phyloP scores from a whole-genome alignment of 805 yeast species.

The Metschnikowia arizonensis region DNA sequence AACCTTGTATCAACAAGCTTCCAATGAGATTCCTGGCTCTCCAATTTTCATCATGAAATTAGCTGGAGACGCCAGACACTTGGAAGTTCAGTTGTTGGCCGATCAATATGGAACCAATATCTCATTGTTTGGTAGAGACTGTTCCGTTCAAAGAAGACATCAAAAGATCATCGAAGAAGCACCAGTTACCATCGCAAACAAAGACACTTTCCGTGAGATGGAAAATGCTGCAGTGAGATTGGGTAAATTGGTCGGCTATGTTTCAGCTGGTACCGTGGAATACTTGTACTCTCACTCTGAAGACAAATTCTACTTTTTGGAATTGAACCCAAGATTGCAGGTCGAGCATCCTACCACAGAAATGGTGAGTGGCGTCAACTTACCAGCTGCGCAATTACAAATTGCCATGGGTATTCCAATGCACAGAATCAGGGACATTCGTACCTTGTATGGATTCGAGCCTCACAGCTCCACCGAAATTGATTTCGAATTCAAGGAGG shows the following conservation, averaged over 20 bases:
- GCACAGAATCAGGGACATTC: slow-evolving; percentile 89
- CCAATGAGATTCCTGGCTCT: slow-evolving; percentile 97
- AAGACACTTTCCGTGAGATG: slow-evolving; percentile 83
- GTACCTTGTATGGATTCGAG: slow-evolving; percentile 90
- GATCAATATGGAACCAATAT: slow-evolving; percentile 98
- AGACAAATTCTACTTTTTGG: slow-evolving; percentile 92
- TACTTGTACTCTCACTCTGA: slow-evolving; percentile 92
- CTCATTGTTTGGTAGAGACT: slow-evolving; percentile 96
- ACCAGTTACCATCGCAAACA: slow-evolving; percentile 91
- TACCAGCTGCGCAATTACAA: slow-evolving; percentile 98
- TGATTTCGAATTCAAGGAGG: slow-evolving; percentile 82
- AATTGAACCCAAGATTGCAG: slow-evolving; percentile 96
- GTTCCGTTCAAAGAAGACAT: slow-evolving; percentile 99
- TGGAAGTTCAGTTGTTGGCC: slow-evolving; percentile 95
- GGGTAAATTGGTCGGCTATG: slow-evolving; percentile 96
- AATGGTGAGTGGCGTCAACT: slow-evolving; percentile 97
- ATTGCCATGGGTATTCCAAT: slow-evolving; percentile 99
- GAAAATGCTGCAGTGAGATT: slow-evolving; percentile 96
- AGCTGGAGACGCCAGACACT: slow-evolving; percentile 96
- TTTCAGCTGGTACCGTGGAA: slow-evolving; percentile 98
- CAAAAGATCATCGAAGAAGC: slow-evolving; percentile 99
- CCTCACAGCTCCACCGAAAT: slow-evolving; percentile 88
- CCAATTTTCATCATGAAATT: slow-evolving; percentile 97
- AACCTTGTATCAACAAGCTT: slow-evolving; percentile 83
- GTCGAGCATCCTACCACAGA: slow-evolving; percentile 99